phyloP scores from a whole-genome alignment of 1,139 yeast species.

The Wickerhamiella infanticola region DNA sequence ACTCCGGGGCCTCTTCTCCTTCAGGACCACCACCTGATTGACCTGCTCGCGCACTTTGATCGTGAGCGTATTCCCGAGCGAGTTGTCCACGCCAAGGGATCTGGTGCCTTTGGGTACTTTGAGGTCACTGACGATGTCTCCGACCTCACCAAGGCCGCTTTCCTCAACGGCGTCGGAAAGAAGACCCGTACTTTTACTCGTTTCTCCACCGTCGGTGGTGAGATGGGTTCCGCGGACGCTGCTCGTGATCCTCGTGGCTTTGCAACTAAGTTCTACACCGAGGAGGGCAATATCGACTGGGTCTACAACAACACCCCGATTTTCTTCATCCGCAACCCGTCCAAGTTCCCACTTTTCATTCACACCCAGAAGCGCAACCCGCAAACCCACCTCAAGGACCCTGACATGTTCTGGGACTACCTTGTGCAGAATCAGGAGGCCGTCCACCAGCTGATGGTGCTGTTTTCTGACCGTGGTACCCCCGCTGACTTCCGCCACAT shows the following conservation, averaged over 20 bases:
- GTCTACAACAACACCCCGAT: slow-evolving; percentile 82
- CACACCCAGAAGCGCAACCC: slow-evolving; percentile 80
- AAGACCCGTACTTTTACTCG: slow-evolving; percentile 59
- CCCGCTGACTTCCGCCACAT: slow-evolving; percentile 48
- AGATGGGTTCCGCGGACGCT: slow-evolving; percentile 65
- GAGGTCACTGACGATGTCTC: slow-evolving; percentile 71
- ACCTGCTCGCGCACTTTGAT: slow-evolving; percentile 65
- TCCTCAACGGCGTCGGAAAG: slow-evolving; percentile 57
- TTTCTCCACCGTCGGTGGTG: slow-evolving; percentile 84
- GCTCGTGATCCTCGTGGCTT: slow-evolving; percentile 87
- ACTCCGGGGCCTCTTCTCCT: slow-evolving; percentile 58
- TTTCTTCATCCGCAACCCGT: slow-evolving; percentile 71
- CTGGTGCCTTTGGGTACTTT: slow-evolving; percentile 67
- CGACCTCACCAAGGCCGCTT: slow-evolving; percentile 54
- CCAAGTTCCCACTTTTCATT: slow-evolving; percentile 75
- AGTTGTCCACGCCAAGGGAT: slow-evolving; percentile 81
- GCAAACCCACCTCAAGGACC: slow-evolving; percentile 65
- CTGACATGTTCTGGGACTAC: slow-evolving; percentile 55
- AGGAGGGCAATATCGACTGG: slow-evolving; percentile 75
- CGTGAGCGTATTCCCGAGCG: slow-evolving; percentile 80
- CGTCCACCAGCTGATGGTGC: slow-evolving; percentile 43
- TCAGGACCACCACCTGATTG: slow-evolving; percentile 66
- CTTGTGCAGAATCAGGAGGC: slow-evolving; percentile 46
- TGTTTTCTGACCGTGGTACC: slow-evolving; percentile 58
- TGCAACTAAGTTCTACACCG: slow-evolving; percentile 68